Evolutionary conservation across 306 rosid genomes (phyloP).

Genomic region (Lablab purpureus): DNA sequence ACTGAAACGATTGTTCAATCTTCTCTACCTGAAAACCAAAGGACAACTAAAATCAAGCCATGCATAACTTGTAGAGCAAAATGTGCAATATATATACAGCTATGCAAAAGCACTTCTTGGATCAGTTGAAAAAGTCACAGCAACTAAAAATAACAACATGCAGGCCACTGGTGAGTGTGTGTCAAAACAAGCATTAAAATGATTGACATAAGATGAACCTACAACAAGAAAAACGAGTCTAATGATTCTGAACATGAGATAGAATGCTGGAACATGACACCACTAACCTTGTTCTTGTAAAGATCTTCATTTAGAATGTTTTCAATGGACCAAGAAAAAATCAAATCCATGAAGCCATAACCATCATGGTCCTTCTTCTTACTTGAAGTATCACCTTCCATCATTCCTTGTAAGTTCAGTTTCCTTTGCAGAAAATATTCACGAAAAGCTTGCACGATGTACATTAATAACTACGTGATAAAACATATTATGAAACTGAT

Average conservation of each 20-base stretch:
- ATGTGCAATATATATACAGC: not conserved
- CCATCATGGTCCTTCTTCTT: constrained; percentile 29
- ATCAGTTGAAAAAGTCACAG: not conserved
- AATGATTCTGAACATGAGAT: not conserved
- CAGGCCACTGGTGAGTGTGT: not conserved
- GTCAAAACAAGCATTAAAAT: not conserved
- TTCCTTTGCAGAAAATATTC: not conserved
- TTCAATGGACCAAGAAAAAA: constrained; percentile 68
- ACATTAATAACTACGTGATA: not conserved
- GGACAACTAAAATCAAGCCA: not conserved
- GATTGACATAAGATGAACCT: not conserved
- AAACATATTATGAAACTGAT: not conserved
- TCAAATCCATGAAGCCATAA: constrained; percentile 47
- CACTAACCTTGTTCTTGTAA: constrained; percentile 41
- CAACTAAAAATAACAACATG: not conserved
- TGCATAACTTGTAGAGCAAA: not conserved
- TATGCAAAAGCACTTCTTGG: not conserved
- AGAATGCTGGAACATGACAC: not conserved
- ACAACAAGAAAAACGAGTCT: not conserved
- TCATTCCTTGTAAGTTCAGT: constrained; percentile 29
- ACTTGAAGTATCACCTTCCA: constrained; percentile 41
- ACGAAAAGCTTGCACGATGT: not conserved
- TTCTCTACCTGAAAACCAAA: constrained; percentile 51
- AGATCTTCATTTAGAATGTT: constrained; percentile 53
- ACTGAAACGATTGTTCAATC: constrained; percentile 55